These are phyloP conservation scores for Boletus subparvulus DNA, from an alignment of 768 basidiomycete genomes.

Conservation along the genomic window DNA sequence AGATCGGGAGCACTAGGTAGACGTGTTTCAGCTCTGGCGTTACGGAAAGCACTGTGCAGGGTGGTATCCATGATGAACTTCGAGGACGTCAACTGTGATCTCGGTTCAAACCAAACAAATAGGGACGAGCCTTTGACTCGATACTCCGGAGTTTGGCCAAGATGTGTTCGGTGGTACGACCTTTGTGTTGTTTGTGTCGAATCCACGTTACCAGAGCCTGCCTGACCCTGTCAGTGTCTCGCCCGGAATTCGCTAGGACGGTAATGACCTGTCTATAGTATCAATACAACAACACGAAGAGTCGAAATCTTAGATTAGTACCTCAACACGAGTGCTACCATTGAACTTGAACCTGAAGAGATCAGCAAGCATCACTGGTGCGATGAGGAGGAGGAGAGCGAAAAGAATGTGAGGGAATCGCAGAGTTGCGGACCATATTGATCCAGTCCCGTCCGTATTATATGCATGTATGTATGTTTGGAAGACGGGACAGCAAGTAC, in stretches of 20 bases:
- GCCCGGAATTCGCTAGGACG: constrained; percentile 35
- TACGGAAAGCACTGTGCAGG: constrained; percentile 32
- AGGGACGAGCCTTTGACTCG: constrained; percentile 27
- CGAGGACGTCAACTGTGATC: neutral
- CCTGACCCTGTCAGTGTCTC: constrained; percentile 27
- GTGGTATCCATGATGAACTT: constrained; percentile 33
- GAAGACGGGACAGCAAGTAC: neutral
- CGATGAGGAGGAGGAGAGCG: neutral
- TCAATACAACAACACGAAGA: neutral
- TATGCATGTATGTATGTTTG: constrained; percentile 5
- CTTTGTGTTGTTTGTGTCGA: constrained; percentile 28
- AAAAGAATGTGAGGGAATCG: neutral
- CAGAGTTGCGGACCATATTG: neutral
- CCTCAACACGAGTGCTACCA: constrained; percentile 31
- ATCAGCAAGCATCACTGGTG: constrained; percentile 23
- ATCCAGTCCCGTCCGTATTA: neutral
- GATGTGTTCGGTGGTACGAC: constrained; percentile 32
- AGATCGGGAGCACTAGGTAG: constrained; percentile 29
- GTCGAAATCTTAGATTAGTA: neutral
- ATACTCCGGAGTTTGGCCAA: constrained; percentile 27
- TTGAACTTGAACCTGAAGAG: constrained; percentile 22
- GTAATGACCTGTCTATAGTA: constrained; percentile 26
- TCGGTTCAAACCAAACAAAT: neutral
- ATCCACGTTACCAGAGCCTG: constrained; percentile 33
- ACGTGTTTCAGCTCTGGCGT: constrained; percentile 31